Conservation (phyloP, 2,329 filamentous ascomycete species). For the Raffaelea albimanens region DNA sequence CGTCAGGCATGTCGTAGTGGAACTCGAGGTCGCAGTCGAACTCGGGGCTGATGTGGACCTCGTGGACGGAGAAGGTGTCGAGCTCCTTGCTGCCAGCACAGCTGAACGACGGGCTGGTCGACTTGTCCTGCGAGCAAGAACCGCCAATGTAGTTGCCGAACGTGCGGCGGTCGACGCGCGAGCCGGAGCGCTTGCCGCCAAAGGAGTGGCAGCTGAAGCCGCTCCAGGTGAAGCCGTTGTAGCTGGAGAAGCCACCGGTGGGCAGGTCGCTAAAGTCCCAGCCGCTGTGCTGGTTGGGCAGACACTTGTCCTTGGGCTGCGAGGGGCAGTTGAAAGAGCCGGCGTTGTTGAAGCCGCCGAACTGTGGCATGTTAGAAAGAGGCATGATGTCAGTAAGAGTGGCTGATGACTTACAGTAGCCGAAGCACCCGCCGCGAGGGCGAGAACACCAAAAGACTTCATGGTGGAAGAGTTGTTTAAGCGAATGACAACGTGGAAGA, state of each 20-base stretch:
- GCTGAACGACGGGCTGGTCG: conserved; percentile 49
- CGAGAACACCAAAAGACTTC: conserved; percentile 40
- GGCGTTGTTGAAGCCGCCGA: conserved; percentile 20
- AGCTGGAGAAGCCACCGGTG: conserved; percentile 50
- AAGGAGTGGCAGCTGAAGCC: conserved; percentile 62
- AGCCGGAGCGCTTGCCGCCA: conserved; percentile 43
- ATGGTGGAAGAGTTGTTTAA: conserved; percentile 23
- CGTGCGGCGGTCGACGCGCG: conserved; percentile 40
- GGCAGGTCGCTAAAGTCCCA: conserved; percentile 31
- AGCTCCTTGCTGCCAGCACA: conserved; percentile 30
- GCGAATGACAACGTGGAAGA: not conserved
- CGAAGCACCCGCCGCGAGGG: conserved; percentile 39
- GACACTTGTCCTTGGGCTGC: conserved; percentile 72
- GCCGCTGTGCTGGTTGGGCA: conserved; percentile 55
- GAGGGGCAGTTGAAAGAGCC: conserved; percentile 54
- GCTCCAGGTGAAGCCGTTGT: conserved; percentile 64
- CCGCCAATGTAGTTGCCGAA: conserved; percentile 54
- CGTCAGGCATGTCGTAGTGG: conserved; percentile 79
- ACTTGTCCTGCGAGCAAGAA: conserved; percentile 34
- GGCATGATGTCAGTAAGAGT: not conserved
- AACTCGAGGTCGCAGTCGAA: conserved; percentile 75
- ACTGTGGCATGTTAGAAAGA: not conserved
- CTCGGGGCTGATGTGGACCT: conserved; percentile 64
- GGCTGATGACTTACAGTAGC: conserved; percentile 28
- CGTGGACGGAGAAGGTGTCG: conserved; percentile 63